Evolutionary conservation across 805 yeast species (phyloP).

Genomic region (Starmerella bombi): DNA sequence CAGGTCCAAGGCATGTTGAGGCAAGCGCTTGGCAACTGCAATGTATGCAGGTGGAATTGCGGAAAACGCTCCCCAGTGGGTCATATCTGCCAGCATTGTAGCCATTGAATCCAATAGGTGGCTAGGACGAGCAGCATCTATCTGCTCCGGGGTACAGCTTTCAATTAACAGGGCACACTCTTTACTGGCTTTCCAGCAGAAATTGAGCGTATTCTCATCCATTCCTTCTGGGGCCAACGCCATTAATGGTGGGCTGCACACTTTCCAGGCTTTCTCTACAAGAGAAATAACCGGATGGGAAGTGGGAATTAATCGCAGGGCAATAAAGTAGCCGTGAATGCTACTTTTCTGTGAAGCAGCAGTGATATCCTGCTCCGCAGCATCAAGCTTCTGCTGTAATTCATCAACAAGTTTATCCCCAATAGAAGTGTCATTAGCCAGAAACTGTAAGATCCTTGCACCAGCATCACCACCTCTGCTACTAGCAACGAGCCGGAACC

Average conservation of each 20-base stretch:
- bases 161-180: constrained; percentile 50
- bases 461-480: constrained; percentile 16
- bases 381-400: constrained; percentile 24
- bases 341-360: constrained; percentile 38
- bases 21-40: constrained; percentile 40
- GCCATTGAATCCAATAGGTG: constrained; percentile 54
- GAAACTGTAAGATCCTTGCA: constrained; percentile 11
- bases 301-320: constrained; percentile 22
- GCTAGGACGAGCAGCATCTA: constrained; percentile 32
- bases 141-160: not conserved
- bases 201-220: constrained; percentile 35
- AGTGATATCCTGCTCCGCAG: constrained; percentile 29
- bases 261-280: not conserved
- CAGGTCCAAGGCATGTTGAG: constrained; percentile 1
- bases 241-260: constrained; percentile 11
- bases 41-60: constrained; percentile 74
- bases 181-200: constrained; percentile 71
- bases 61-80: constrained; percentile 87
- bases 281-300: not conserved
- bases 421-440: not conserved
- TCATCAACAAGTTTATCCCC: not conserved
- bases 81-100: constrained; percentile 33
- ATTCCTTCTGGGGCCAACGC: constrained; percentile 13
- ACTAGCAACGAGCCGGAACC: constrained; percentile 5
- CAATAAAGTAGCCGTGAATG: constrained; percentile 58